Evolutionary conservation across 345 rosid species (phyloP).

Genomic region (Eucalyptus globulus): DNA sequence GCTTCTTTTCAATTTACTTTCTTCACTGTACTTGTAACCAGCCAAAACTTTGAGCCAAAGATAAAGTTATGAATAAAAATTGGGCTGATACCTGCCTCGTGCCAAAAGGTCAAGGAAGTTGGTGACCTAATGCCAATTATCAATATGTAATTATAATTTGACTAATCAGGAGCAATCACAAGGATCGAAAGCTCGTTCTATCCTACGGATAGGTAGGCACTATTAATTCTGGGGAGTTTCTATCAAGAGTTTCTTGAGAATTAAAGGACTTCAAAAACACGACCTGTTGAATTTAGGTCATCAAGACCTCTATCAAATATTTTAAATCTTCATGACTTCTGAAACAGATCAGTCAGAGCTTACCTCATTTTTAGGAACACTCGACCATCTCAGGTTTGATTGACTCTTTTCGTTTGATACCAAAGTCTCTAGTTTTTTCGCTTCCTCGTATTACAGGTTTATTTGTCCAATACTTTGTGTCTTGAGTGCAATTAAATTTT

Average conservation of each 20-base stretch:
- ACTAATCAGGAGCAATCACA: not conserved
- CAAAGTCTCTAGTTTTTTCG: too few relatives aligned
- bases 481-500: too few relatives aligned
- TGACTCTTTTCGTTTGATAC: too few relatives aligned
- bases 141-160: not conserved
- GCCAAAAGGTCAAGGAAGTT: not conserved
- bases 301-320: too few relatives aligned
- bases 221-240: not conserved
- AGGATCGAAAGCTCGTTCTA: not conserved
- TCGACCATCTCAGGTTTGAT: too few relatives aligned
- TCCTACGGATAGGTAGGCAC: not conserved
- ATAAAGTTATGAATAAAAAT: not conserved
- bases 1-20: not conserved
- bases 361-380: too few relatives aligned
- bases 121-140: not conserved
- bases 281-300: too few relatives aligned
- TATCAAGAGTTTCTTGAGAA: not conserved
- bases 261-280: too few relatives aligned
- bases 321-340: too few relatives aligned
- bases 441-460: too few relatives aligned
- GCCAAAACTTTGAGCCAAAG: not conserved
- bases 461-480: too few relatives aligned
- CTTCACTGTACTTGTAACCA: not conserved
- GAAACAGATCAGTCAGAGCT: too few relatives aligned
- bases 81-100: not conserved